Evolutionary conservation across 1,139 yeast species (phyloP).

Genomic region (Candida sp.): DNA sequence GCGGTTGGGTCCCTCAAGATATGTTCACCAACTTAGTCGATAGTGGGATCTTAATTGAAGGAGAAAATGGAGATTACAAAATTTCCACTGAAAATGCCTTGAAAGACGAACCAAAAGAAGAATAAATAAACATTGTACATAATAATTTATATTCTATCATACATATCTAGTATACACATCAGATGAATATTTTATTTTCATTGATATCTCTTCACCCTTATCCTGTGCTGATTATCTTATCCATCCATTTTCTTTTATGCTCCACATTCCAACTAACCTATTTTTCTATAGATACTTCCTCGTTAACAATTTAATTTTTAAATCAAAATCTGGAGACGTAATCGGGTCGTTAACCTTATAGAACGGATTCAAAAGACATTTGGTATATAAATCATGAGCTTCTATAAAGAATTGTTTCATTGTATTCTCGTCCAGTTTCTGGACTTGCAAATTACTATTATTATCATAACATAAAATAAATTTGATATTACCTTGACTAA

Average conservation of each 20-base stretch:
- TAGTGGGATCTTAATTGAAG: constrained; percentile 56
- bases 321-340: constrained; percentile 71
- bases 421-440: constrained; percentile 60
- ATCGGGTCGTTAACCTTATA: constrained; percentile 77
- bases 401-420: constrained; percentile 84
- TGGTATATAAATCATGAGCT: constrained; percentile 83
- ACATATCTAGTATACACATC: no score
- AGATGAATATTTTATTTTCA: no score
- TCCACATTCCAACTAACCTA: no score
- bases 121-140: neutral
- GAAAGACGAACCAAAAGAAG: constrained; percentile 10
- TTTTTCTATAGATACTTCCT: constrained; percentile 71
- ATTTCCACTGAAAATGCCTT: constrained; percentile 40
- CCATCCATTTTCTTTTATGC: no score
- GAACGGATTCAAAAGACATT: constrained; percentile 83
- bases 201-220: no score
- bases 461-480: constrained; percentile 73
- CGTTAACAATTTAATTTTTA: constrained; percentile 67
- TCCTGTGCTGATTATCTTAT: no score
- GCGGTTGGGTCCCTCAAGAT: constrained; percentile 96
- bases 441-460: constrained; percentile 13
- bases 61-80: constrained; percentile 31
- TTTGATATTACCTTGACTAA: constrained; percentile 87
- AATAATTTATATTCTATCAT: neutral
- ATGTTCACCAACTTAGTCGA: constrained; percentile 70